Percentiles rank a stretch among this genome's conserved stretches.
Conservation (phyloP, 176 grass and related monocot genomes). For the Phragmites australis region DNA sequence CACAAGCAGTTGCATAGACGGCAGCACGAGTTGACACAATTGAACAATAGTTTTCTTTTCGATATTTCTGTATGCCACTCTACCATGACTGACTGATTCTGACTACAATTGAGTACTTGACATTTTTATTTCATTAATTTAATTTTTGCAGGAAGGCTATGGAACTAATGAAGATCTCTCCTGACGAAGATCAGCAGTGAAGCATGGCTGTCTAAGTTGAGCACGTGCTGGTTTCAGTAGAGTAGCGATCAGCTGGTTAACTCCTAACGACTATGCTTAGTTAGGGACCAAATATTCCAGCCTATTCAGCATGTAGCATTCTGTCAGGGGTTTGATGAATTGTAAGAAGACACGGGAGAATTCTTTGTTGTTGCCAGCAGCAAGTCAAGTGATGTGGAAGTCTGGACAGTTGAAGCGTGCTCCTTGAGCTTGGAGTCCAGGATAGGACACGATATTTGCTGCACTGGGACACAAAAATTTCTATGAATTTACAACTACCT, state of each 20-base stretch:
- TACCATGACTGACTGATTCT: neutral
- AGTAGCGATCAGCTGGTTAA: neutral
- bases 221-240: neutral
- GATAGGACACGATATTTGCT: too few relatives aligned
- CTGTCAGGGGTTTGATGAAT: neutral
- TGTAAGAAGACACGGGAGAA: too few relatives aligned
- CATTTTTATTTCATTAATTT: neutral
- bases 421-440: neutral
- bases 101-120: neutral
- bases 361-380: neutral
- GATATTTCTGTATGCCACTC: neutral
- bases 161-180: conserved; percentile 16
- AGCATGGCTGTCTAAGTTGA: neutral
- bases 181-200: conserved; percentile 13
- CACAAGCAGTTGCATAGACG: neutral
- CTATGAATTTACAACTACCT: neutral
- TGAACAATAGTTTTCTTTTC: neutral
- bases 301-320: neutral
- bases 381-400: neutral
- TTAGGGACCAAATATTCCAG: neutral
- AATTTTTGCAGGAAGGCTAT: conserved; percentile 12
- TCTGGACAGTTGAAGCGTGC: neutral
- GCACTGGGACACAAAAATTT: neutral
- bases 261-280: neutral
- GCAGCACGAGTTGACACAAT: neutral